A percentile compares a stretch with the other conserved stretches of the same genome.
These are phyloP conservation scores for Nicotiana paniculata DNA, from an alignment of 257 asterid genomes.

Conservation along the genomic window DNA sequence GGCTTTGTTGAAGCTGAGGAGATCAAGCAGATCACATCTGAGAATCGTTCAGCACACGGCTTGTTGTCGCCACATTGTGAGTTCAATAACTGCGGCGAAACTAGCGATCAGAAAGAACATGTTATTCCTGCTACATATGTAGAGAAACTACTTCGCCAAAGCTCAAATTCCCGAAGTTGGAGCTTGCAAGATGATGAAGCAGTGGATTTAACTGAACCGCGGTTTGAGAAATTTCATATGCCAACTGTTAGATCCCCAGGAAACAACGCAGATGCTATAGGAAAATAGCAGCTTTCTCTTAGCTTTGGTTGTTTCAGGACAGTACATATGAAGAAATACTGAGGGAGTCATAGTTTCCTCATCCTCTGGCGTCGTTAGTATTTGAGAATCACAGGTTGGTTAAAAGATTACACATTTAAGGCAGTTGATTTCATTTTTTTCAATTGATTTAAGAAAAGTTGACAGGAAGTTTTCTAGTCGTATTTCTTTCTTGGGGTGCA, in stretches of 20 bases:
- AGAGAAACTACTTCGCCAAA: conserved; percentile 38
- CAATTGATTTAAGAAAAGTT: neutral
- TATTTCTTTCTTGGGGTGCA: neutral
- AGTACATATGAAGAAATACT: neutral
- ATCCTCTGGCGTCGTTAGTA: neutral
- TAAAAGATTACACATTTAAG: neutral
- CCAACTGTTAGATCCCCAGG: conserved; percentile 24
- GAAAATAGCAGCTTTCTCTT: neutral
- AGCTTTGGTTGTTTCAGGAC: neutral
- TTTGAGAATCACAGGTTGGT: neutral
- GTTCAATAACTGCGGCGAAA: conserved; percentile 9
- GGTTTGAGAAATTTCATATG: conserved; percentile 65
- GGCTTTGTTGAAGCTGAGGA: conserved; percentile 39
- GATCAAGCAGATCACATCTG: conserved; percentile 55
- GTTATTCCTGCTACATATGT: conserved; percentile 19
- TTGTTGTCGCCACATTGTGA: conserved; percentile 13
- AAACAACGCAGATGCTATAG: neutral
- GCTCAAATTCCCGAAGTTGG: conserved; percentile 30
- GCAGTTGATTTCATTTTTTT: conserved; percentile 1
- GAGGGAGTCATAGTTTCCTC: neutral
- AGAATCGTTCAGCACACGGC: conserved; percentile 20
- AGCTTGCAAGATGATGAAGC: conserved; percentile 42
- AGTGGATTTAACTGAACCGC: conserved; percentile 83
- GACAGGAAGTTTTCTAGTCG: neutral
- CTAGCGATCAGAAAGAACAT: conserved; percentile 18